These are phyloP conservation scores for Diplodia corticola DNA, from an alignment of 2,329 filamentous ascomycete genomes.

Conservation along the genomic window DNA sequence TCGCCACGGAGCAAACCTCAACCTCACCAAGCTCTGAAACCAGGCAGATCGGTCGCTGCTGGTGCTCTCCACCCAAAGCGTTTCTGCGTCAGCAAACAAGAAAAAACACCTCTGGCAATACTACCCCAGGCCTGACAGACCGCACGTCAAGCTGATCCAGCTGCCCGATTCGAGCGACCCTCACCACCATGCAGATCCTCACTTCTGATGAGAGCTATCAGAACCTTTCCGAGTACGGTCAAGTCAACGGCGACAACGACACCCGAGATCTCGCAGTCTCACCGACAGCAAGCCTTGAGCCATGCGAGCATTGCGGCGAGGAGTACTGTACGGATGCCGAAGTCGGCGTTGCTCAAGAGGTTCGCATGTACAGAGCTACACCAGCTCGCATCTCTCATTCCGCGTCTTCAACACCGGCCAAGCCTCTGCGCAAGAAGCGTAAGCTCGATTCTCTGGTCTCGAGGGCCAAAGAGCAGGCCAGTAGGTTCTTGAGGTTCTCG, in stretches of 20 bases:
- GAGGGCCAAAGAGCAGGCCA: not conserved
- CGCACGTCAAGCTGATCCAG: not conserved
- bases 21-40: not conserved
- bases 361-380: not conserved
- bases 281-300: not conserved
- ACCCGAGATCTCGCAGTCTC: not conserved
- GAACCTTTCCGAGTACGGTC: not conserved
- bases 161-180: not conserved
- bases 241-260: not conserved
- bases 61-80: not conserved
- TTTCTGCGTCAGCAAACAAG: not conserved
- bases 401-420: not conserved
- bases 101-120: not conserved
- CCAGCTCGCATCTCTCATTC: not conserved
- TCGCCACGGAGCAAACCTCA: not conserved
- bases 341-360: not conserved
- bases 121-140: not conserved
- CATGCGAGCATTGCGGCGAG: conserved; percentile 2
- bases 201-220: not conserved
- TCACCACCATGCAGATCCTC: not conserved
- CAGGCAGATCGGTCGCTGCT: not conserved
- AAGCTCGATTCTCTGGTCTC: not conserved
- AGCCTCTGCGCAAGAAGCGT: conserved; percentile 14
- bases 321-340: conserved; percentile 5
- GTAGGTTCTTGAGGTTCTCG: not conserved